phyloP scores from a whole-genome alignment of 2,329 filamentous ascomycete species.

The Neurospora sp. region DNA sequence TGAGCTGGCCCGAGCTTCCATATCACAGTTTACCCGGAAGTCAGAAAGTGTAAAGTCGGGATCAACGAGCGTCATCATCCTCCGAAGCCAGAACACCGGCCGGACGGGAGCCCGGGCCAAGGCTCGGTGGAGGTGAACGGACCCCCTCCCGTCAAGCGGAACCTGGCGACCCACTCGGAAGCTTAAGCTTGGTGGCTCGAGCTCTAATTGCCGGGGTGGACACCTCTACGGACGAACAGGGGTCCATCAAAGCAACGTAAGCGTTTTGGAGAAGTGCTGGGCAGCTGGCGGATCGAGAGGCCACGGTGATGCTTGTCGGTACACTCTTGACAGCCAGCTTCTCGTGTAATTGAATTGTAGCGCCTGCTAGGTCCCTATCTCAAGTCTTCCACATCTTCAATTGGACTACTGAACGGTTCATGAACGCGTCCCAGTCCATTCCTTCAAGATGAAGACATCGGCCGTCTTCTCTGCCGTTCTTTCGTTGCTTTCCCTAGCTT shows the following conservation, averaged over 20 bases:
- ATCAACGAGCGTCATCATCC: not conserved
- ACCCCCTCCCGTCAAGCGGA: not conserved
- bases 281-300: slow-evolving; percentile 14
- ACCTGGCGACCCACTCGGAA: not conserved
- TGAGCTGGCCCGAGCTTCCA: too few relatives aligned
- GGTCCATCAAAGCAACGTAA: slow-evolving; percentile 26
- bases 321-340: slow-evolving; percentile 14
- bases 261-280: slow-evolving; percentile 19
- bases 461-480: slow-evolving; percentile 47
- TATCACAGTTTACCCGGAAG: not conserved
- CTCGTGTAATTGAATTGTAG: slow-evolving; percentile 8
- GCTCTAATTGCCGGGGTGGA: not conserved
- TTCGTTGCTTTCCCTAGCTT: slow-evolving; percentile 42
- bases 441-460: slow-evolving; percentile 35
- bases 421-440: slow-evolving; percentile 16
- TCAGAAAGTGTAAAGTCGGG: not conserved
- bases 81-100: not conserved
- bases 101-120: not conserved
- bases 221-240: slow-evolving; percentile 11
- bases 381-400: slow-evolving; percentile 6
- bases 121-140: not conserved
- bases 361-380: not conserved
- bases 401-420: slow-evolving; percentile 17
- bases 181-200: not conserved
- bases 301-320: slow-evolving; percentile 21